Conservation (phyloP, 306 rosid genomes). For the Cucurbita moschata region DNA sequence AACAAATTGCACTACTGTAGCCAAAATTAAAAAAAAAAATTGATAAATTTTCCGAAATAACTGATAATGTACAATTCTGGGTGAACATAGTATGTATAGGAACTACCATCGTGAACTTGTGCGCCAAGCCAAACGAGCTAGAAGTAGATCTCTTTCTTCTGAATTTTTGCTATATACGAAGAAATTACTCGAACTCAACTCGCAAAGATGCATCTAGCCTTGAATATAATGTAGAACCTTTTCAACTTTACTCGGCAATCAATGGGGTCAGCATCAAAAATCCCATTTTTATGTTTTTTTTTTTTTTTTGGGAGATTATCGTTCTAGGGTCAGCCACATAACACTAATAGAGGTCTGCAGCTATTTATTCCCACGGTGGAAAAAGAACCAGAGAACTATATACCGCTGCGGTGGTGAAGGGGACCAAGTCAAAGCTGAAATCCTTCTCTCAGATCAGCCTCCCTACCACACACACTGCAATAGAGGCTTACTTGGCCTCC, state of each 20-base stretch:
- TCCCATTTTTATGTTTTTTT: conserved; percentile 16
- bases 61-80: conserved; percentile 69
- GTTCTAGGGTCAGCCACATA: conserved; percentile 24
- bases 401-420: conserved; percentile 30
- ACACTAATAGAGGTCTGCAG: conserved; percentile 32
- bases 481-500: conserved; percentile 25
- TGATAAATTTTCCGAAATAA: conserved; percentile 48
- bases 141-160: conserved; percentile 20
- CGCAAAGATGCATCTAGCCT: conserved; percentile 4
- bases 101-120: conserved; percentile 33
- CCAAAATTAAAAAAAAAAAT: conserved; percentile 10
- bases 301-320: conserved; percentile 8
- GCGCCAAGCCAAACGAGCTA: conserved; percentile 24
- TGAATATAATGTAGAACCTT: background rate
- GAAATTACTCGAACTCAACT: conserved; percentile 45
- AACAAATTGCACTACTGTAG: conserved; percentile 12
- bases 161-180: conserved; percentile 38
- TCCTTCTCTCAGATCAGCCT: conserved; percentile 29
- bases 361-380: conserved; percentile 56
- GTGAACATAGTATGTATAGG: conserved; percentile 17
- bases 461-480: conserved; percentile 14
- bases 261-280: conserved; percentile 16
- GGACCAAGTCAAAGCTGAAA: conserved; percentile 17
- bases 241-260: conserved; percentile 21
- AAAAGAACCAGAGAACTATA: conserved; percentile 47